Evolutionary conservation across 495 filamentous ascomycete genomes (phyloP).

Genomic region (Lophium mytilinum): DNA sequence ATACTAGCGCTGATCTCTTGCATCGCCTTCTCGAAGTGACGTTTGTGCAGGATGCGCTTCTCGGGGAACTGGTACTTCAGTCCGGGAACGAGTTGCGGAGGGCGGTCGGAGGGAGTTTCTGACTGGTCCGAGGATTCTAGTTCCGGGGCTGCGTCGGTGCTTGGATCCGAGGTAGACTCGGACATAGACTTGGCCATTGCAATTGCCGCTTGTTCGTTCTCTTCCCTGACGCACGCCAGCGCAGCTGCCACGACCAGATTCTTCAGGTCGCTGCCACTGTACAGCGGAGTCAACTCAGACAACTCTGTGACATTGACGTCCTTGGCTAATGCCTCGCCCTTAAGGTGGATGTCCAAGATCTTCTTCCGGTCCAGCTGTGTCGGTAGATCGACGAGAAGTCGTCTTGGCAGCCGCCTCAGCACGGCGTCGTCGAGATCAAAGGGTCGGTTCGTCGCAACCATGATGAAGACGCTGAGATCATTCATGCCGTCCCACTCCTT

Average conservation of each 20-base stretch:
- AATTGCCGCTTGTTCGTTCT: conserved; percentile 48
- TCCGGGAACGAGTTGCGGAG: conserved; percentile 2
- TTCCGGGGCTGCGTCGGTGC: not conserved
- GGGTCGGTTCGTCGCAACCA: conserved; percentile 96
- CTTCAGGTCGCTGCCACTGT: conserved; percentile 94
- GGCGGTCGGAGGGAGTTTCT: too few relatives aligned
- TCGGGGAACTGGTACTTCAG: conserved; percentile 20
- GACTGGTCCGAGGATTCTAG: not conserved
- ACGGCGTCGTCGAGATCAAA: conserved; percentile 96
- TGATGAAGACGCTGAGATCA: conserved; percentile 82
- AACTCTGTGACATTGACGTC: conserved; percentile 63
- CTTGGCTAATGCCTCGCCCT: conserved; percentile 60
- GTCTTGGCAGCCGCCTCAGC: conserved; percentile 71
- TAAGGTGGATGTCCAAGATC: conserved; percentile 80
- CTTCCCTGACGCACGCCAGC: conserved; percentile 78
- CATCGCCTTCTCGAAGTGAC: conserved; percentile 78
- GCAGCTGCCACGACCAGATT: conserved; percentile 88
- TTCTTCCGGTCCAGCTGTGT: conserved; percentile 63
- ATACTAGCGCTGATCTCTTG: conserved; percentile 88
- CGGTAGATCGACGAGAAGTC: conserved; percentile 83
- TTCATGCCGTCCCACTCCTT: conserved; percentile 97
- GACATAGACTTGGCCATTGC: conserved; percentile 22
- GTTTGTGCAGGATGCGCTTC: conserved; percentile 11
- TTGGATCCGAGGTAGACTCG: not conserved
- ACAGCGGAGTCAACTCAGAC: conserved; percentile 74